Evolutionary conservation across 2,329 filamentous ascomycete species (phyloP), one percentile per base, ranked within the genome.

Genomic region (Davidsoniella virescens): DNA sequence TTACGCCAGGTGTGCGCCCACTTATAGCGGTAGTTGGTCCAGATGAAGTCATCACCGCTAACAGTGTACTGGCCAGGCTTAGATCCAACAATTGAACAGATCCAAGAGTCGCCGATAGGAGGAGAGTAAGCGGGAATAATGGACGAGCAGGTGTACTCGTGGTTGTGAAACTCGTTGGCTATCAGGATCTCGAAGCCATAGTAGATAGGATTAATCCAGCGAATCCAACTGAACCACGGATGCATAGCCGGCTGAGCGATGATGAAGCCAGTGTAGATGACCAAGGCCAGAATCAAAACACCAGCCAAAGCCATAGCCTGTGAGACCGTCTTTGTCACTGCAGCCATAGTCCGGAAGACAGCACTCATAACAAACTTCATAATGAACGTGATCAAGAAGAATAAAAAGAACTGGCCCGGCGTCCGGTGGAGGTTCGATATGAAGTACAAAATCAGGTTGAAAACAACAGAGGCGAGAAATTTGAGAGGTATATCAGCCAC

Each of bases 141-240:
- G 6, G 47, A 56, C 0, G 73, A 70, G 54, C 83, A 87, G 1
- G 65, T 62, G 44, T 79, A 81, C 0, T 68, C 57, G 1, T 67
- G 70, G 4, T 71, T 69, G 53, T 76, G 72, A 56, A 49, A 82
- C 59, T 92, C 85, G 62, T 87, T 88, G 53, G 78, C 69, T 63
- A 85, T 73, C 16, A 87, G 65, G 2, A 76, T 72, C 60, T 87
- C 83, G 56, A 87, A 90, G 2, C 73, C 80, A 58, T 87, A 87
- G 42, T 70, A 78, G 36, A 87, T 74, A 0, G 82, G 82, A 53
- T 87, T 81, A 47, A 87, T 69, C 65, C 80, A 87, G 25, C 79
- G 75, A 48, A 88, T 81, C 84, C 84, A 88, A 25, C 75, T 67
- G 45, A 82, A 80, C 82, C 83, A 90, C 0, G 73, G 74, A 18